Evolutionary conservation across 148 eudicot genomes (phyloP), one percentile per base, ranked within the genome.

Genomic region (Pouteria glomerata): DNA sequence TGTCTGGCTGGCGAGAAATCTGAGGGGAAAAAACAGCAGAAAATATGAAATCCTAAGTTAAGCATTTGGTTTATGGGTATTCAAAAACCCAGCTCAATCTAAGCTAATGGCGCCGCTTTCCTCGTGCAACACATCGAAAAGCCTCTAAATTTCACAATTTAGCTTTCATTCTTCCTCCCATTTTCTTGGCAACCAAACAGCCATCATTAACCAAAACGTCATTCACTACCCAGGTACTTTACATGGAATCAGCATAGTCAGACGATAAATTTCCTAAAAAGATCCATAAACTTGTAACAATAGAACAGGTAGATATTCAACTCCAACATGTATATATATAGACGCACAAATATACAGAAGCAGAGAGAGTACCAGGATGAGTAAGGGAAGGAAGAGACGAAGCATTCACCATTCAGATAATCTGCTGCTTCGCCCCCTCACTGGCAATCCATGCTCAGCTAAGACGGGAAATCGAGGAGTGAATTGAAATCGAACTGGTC

Each of bases 391-490:
- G 16, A 33, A 27, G 30, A 57, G 62, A 57, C 12, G 62, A 16
- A 13, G 62, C 62, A 58, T 27, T 58, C 29, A 59, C 63, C 41
- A n/a, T n/a, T n/a, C n/a, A n/a, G n/a, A n/a, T n/a, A n/a, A n/a
- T n/a, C n/a, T n/a, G n/a, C n/a, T n/a, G n/a, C n/a, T n/a, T n/a
- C n/a, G n/a, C n/a, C n/a, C n/a, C n/a, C n/a, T n/a, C n/a, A n/a
- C n/a, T n/a, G 18, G 35, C 31, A 15, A 0, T 27, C 13, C 12
- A 57, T 4, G 2, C 14, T 15, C 14, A 16, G 18, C 0, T 35
- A 16, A 60, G 64, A 60, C 34, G 64, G 65, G 11, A 34, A 61
- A 61, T 33, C 33, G 64, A n/a, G 65, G 42, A 61, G 26, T 39
- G 65, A 61, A 44, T 61, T n/a, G 42, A 19, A 0, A 34, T 61